Conservation (phyloP, 208 protist genomes). For the Crithidia mellificae region DNA sequence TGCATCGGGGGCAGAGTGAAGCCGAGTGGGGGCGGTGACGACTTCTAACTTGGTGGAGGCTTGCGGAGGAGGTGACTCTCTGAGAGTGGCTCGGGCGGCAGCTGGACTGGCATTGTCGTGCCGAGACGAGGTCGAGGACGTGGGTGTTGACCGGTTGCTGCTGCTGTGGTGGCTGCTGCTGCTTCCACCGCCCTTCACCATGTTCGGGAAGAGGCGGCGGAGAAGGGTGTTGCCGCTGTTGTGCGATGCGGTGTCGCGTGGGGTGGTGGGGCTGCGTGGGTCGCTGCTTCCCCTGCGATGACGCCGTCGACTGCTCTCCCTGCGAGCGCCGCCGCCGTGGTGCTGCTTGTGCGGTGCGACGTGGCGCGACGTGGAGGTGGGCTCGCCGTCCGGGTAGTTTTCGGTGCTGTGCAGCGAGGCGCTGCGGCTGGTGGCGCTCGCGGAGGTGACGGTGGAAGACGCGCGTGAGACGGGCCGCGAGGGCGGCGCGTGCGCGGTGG, state of each 20-base stretch:
- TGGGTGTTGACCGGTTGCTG: neutral
- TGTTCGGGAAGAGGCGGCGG: neutral
- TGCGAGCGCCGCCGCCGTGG: neutral
- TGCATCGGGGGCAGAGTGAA: neutral
- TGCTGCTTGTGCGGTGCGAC: neutral
- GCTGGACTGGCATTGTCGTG: neutral
- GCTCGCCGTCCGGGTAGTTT: neutral
- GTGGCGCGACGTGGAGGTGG: neutral
- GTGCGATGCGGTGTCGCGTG: neutral
- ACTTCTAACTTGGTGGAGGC: no score
- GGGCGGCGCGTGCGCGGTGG: no score
- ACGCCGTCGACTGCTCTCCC: no score
- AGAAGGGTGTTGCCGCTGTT: neutral
- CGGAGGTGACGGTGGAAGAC: neutral
- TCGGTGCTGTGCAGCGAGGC: slow-evolving; percentile 13
- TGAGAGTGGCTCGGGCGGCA: neutral
- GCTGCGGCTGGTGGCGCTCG: neutral
- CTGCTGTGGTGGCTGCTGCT: neutral
- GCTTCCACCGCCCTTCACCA: neutral
- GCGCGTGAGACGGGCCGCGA: neutral
- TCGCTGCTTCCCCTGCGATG: neutral
- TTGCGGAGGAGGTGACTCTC: no score
- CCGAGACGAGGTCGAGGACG: neutral
- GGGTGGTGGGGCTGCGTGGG: neutral
- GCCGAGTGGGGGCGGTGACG: no score